Conservation (phyloP, 1,139 yeast genomes). For the Debaryomycetaceae sp. region DNA sequence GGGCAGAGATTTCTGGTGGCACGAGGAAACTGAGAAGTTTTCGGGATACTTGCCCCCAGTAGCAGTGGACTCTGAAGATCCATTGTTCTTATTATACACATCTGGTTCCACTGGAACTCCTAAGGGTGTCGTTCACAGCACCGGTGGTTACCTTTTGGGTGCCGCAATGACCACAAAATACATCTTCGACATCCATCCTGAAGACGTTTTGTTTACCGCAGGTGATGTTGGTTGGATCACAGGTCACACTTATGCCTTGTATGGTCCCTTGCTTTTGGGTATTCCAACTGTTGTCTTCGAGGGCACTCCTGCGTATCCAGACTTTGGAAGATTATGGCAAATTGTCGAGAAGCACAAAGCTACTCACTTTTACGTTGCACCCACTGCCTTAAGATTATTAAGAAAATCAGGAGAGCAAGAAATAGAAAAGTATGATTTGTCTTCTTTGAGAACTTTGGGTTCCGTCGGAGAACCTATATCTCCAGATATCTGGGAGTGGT, state of each 20-base stretch:
- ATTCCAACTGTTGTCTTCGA: conserved; percentile 91
- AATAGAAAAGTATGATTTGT: conserved; percentile 79
- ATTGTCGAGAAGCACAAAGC: conserved; percentile 90
- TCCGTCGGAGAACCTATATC: conserved; percentile 99
- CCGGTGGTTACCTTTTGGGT: conserved; percentile 92
- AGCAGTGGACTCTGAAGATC: conserved; percentile 88
- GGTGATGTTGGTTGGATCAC: conserved; percentile 99
- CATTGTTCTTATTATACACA: conserved; percentile 87
- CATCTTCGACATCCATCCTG: conserved; percentile 86
- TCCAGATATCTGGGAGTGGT: conserved; percentile 99
- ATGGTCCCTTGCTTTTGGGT: conserved; percentile 90
- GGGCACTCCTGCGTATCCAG: conserved; percentile 98
- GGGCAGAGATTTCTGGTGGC: conserved; percentile 95
- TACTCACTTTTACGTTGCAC: conserved; percentile 97
- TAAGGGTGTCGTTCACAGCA: conserved; percentile 94
- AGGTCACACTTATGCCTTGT: conserved; percentile 93
- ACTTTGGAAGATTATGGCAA: conserved; percentile 95
- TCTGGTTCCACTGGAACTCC: conserved; percentile 98
- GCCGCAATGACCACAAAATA: conserved; percentile 94
- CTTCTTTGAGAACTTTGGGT: conserved; percentile 91
- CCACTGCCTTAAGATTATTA: conserved; percentile 92
- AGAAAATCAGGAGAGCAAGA: conserved; percentile 90
- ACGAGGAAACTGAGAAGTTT: conserved; percentile 76
- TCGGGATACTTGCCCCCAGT: conserved; percentile 86
- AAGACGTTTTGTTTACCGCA: conserved; percentile 90